A percentile compares a stretch with the other conserved stretches of the same genome.
phyloP scores from a whole-genome alignment of 2,329 filamentous ascomycete species.

The Ceratocystiopsis minuta region DNA sequence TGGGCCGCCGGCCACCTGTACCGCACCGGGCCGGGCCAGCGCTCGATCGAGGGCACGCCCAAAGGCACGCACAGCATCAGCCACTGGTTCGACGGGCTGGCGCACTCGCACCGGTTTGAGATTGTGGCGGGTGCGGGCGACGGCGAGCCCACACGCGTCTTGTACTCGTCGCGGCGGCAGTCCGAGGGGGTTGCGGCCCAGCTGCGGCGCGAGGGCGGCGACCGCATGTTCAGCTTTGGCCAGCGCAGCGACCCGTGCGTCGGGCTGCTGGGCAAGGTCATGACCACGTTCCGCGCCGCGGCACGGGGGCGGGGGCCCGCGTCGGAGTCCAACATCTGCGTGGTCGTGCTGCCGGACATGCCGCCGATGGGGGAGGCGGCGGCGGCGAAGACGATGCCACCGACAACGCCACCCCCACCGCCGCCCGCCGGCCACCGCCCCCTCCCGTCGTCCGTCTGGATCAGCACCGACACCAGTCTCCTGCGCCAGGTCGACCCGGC shows the following conservation, averaged over 20 bases:
- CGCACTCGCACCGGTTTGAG: conserved; percentile 54
- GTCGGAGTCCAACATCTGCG: conserved; percentile 37
- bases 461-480: conserved; percentile 35
- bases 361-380: conserved; percentile 29
- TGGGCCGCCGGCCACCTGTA: conserved; percentile 58
- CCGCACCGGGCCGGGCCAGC: conserved; percentile 54
- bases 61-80: conserved; percentile 41
- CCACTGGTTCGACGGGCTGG: conserved; percentile 73
- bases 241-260: conserved; percentile 59
- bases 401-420: not conserved
- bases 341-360: conserved; percentile 47
- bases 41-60: conserved; percentile 38
- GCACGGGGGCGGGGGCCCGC: conserved; percentile 10
- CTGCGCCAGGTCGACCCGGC: conserved; percentile 47
- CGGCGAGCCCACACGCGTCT: conserved; percentile 25
- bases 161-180: conserved; percentile 55
- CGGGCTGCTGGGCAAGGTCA: conserved; percentile 53
- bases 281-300: conserved; percentile 34
- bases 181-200: conserved; percentile 43
- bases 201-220: conserved; percentile 40
- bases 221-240: conserved; percentile 45
- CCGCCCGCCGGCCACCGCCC: not conserved
- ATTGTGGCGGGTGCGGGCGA: conserved; percentile 27
- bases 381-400: conserved; percentile 4
- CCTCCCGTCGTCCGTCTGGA: conserved; percentile 30